phyloP scores from a whole-genome alignment of 1,139 yeast genomes.

The Schizosaccharomyces versatilis region DNA sequence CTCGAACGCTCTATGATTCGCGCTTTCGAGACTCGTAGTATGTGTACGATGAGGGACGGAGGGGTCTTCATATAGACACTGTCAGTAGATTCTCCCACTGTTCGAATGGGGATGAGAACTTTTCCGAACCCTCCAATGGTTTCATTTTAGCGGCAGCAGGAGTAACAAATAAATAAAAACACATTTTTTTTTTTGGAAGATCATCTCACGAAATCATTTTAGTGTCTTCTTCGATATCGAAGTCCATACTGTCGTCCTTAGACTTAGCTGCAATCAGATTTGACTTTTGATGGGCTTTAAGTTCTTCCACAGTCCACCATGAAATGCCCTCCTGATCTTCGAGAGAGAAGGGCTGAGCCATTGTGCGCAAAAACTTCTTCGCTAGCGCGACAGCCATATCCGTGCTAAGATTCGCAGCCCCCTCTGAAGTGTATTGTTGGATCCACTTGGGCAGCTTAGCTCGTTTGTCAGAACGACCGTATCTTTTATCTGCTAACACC shows the following conservation, averaged over 20 bases:
- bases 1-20: too few relatives aligned
- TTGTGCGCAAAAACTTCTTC: constrained; percentile 67
- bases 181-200: too few relatives aligned
- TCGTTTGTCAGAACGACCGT: constrained; percentile 44
- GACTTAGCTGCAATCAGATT: not conserved
- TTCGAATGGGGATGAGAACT: too few relatives aligned
- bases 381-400: constrained; percentile 96
- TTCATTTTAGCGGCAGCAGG: too few relatives aligned
- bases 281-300: constrained; percentile 38
- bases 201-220: too few relatives aligned
- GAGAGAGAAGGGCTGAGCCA: constrained; percentile 85
- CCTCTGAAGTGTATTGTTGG: constrained; percentile 72
- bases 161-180: too few relatives aligned
- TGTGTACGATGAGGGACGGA: too few relatives aligned
- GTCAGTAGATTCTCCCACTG: too few relatives aligned
- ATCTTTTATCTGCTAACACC: constrained; percentile 91
- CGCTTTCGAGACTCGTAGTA: too few relatives aligned
- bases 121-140: too few relatives aligned
- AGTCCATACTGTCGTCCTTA: not conserved
- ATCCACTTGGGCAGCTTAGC: constrained; percentile 92
- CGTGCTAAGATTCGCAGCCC: constrained; percentile 77
- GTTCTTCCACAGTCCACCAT: constrained; percentile 67
- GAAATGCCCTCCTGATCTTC: constrained; percentile 87
- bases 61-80: too few relatives aligned
- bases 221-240: not conserved